Evolutionary conservation across 306 rosid species (phyloP), one percentile per base, ranked within the genome.

Genomic region (Trifolium repens): DNA sequence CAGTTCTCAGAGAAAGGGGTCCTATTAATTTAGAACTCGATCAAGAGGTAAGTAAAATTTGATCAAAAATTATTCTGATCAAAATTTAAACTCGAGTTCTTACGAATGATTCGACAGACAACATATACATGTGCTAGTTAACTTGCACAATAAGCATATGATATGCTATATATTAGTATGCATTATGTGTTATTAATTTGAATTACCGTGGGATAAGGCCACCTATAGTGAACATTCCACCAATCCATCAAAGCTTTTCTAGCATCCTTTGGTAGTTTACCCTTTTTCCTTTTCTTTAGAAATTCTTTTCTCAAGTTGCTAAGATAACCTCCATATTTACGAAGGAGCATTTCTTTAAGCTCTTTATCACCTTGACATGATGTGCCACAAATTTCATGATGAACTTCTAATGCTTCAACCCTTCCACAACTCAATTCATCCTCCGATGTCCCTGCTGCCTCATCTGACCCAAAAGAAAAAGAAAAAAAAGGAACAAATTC

Each of bases 201-300:
- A 63, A 63, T 80, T 87, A 93, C 98, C 87, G 93, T 88, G 44
- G 98, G 98, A 76, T 91, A 93, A 30, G 98, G 98, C 97, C 98
- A 93, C 74, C 89, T 84, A 74, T 80, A 82, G 57, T 93, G 98
- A 8, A 81, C 2, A 63, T 62, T 93, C 98, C 97, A 91, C 97
- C 98, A 93, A 11, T 88, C 78, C 64, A 88, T 52, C 3, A 93
- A 67, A 3, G 85, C 39, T 52, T 66, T 75, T 75, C 87, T 91
- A 64, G 98, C 97, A 73, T 87, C 92, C 75, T 85, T 93, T 34
- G 98, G 97, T n/a, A 93, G 88, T 86, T 93, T 91, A 64, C 93
- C 97, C 69, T 87, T 93, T 89, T 91, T 93, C 53, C 92, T 85
- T 50, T 84, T 88, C 84, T 88, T 91, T 3, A 89, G 64, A 72